A percentile compares a stretch with the other conserved stretches of the same genome.
These are phyloP conservation scores for Aspergillus incahuasiensis DNA, from an alignment of 495 filamentous ascomycete species.

Conservation along the genomic window DNA sequence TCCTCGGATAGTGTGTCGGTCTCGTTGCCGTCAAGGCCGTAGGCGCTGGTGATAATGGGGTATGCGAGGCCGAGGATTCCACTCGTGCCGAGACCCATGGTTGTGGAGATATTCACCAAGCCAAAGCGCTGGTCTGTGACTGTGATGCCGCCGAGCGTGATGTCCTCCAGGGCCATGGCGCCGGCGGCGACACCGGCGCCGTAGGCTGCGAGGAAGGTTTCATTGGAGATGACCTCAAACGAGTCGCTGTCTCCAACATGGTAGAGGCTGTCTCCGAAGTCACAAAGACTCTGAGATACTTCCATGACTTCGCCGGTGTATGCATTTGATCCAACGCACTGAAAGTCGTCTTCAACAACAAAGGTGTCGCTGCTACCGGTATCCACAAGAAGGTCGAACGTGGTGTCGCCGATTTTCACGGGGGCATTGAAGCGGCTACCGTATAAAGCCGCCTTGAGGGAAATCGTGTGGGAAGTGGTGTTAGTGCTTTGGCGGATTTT, in stretches of 20 bases:
- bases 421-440: conserved; percentile 23
- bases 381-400: conserved; percentile 52
- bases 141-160: conserved; percentile 51
- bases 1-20: conserved; percentile 25
- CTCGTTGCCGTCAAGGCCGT: conserved; percentile 19
- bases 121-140: conserved; percentile 51
- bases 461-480: not conserved
- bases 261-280: not conserved
- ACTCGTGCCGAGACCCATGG: conserved; percentile 42
- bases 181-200: conserved; percentile 53
- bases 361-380: conserved; percentile 62
- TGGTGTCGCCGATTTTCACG: conserved; percentile 24
- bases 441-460: not conserved
- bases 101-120: conserved; percentile 43
- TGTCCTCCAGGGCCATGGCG: conserved; percentile 51
- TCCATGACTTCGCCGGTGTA: conserved; percentile 1
- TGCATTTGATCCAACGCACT: conserved; percentile 39
- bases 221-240: conserved; percentile 35
- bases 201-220: conserved; percentile 58
- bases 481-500: not conserved
- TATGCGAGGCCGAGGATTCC: conserved; percentile 62
- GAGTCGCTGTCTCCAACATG: conserved; percentile 15
- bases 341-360: conserved; percentile 43
- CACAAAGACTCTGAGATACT: conserved; percentile 36
- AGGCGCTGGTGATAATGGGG: conserved; percentile 40